Conservation (phyloP, 2,329 filamentous ascomycete genomes). For the Cordyceps tenuipes region DNA sequence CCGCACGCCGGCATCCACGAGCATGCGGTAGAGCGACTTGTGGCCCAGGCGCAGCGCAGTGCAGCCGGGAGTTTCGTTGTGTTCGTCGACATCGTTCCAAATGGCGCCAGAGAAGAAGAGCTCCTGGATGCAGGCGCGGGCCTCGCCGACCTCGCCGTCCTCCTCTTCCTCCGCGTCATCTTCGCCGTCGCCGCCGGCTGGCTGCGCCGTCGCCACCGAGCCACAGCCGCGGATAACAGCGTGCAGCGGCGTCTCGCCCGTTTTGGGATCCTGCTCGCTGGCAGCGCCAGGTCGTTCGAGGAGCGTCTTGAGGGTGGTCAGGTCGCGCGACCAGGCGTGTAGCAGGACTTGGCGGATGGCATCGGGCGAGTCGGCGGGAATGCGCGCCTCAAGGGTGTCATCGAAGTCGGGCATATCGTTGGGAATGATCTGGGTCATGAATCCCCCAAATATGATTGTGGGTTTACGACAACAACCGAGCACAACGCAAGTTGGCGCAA, state of each 20-base stretch:
- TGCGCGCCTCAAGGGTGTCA: conserved; percentile 45
- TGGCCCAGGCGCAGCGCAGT: conserved; percentile 65
- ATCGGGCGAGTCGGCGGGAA: conserved; percentile 44
- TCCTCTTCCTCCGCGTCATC: conserved; percentile 25
- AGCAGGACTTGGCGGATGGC: conserved; percentile 43
- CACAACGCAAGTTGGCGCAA: not conserved
- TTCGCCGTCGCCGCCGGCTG: conserved; percentile 9
- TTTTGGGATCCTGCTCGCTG: conserved; percentile 76
- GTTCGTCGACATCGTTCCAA: conserved; percentile 88
- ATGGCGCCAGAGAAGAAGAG: conserved; percentile 84
- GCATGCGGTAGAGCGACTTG: conserved; percentile 65
- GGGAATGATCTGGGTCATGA: not conserved
- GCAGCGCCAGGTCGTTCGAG: conserved; percentile 55
- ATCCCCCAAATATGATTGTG: not conserved
- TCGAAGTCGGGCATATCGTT: conserved; percentile 25
- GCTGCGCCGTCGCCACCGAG: conserved; percentile 20
- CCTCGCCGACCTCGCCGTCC: conserved; percentile 45
- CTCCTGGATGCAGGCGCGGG: conserved; percentile 60
- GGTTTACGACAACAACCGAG: not conserved
- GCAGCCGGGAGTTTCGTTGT: conserved; percentile 87
- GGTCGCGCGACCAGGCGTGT: conserved; percentile 52
- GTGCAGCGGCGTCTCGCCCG: conserved; percentile 81
- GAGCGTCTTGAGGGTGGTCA: conserved; percentile 58
- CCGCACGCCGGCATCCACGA: conserved; percentile 82
- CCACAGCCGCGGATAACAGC: conserved; percentile 76